phyloP scores from a whole-genome alignment of 768 basidiomycete genomes.

The Tulasnella calospora region DNA sequence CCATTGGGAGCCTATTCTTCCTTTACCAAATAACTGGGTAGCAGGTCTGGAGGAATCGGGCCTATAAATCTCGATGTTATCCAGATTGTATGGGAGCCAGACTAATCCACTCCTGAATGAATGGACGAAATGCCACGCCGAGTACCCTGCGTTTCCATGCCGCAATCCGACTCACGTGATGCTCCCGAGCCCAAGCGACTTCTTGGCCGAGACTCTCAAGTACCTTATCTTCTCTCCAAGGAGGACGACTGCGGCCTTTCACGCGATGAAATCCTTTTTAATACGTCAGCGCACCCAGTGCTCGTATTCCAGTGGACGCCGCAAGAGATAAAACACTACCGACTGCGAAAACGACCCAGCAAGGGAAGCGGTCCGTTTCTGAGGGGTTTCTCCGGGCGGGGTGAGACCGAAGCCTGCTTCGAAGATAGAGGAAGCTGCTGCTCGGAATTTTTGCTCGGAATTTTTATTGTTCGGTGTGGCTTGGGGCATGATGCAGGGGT shows the following conservation, averaged over 20 bases:
- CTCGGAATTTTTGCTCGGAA: too few species aligned
- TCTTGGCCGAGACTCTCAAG: conserved; percentile 60
- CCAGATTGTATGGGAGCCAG: conserved; percentile 43
- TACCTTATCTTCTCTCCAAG: conserved; percentile 68
- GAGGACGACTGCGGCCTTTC: conserved; percentile 53
- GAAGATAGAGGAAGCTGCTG: neutral
- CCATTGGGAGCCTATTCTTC: conserved; percentile 66
- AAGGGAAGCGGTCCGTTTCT: neutral
- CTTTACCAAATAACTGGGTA: conserved; percentile 68
- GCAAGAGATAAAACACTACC: conserved; percentile 42
- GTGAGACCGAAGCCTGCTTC: neutral
- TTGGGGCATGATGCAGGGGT: too few species aligned
- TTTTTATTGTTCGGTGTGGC: too few species aligned
- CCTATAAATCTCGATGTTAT: conserved; percentile 64
- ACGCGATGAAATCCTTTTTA: conserved; percentile 45
- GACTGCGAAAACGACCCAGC: neutral
- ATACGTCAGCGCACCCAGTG: conserved; percentile 67
- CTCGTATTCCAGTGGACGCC: conserved; percentile 62
- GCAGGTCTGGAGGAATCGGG: conserved; percentile 61
- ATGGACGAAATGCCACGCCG: conserved; percentile 71
- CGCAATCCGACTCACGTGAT: conserved; percentile 13
- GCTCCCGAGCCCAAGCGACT: conserved; percentile 41
- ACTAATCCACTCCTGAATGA: conserved; percentile 34
- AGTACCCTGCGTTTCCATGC: neutral
- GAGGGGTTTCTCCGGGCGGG: neutral